phyloP scores from a whole-genome alignment of 2,329 filamentous ascomycete genomes.

The Mariannaea sp. region DNA sequence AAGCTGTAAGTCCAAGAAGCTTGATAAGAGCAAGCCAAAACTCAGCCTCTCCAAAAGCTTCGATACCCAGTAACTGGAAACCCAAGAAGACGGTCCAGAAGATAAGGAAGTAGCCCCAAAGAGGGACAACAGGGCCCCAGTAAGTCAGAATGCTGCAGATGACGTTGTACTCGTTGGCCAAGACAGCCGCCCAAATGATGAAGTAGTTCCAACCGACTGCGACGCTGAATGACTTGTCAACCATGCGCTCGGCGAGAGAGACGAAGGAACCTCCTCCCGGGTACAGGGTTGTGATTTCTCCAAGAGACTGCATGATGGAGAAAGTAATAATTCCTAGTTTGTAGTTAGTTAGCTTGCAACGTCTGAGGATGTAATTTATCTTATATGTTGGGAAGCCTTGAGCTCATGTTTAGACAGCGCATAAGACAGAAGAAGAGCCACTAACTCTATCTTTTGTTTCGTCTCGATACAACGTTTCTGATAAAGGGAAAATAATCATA shows the following conservation, averaged over 20 bases:
- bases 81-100: conserved; percentile 73
- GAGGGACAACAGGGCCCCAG: conserved; percentile 64
- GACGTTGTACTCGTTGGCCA: conserved; percentile 74
- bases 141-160: conserved; percentile 68
- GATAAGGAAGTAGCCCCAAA: conserved; percentile 73
- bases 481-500: no score
- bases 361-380: no score
- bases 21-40: conserved; percentile 80
- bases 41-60: conserved; percentile 78
- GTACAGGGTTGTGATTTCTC: conserved; percentile 75
- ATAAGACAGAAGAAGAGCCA: no score
- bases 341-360: conserved; percentile 33
- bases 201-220: conserved; percentile 76
- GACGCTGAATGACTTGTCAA: conserved; percentile 71
- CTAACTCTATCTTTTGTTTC: no score
- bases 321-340: conserved; percentile 61
- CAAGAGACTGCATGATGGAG: conserved; percentile 73
- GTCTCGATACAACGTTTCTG: neutral
- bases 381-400: no score
- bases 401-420: no score
- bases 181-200: conserved; percentile 67
- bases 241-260: conserved; percentile 71
- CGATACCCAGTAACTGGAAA: conserved; percentile 73
- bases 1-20: conserved; percentile 69
- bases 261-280: conserved; percentile 74